These are phyloP conservation scores for Adansonia madagascariensis DNA, from an alignment of 441 rosid species.

Conservation along the genomic window DNA sequence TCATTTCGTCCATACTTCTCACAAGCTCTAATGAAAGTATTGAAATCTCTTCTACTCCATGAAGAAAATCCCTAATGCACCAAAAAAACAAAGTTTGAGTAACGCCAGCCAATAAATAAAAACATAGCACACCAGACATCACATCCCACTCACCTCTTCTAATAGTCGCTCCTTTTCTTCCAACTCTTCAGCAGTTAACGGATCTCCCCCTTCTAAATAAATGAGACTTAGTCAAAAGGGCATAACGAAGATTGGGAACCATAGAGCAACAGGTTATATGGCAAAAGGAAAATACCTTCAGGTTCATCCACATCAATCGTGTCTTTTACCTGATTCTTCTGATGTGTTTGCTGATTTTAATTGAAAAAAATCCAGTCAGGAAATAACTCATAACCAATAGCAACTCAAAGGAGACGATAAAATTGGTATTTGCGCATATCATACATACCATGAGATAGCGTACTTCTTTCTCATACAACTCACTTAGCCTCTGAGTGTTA, in stretches of 20 bases:
- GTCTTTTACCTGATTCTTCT: slow-evolving; percentile 93
- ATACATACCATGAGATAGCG: slow-evolving; percentile 89
- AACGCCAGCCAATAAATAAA: slow-evolving; percentile 18
- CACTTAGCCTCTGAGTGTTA: slow-evolving; percentile 91
- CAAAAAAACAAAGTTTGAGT: slow-evolving; percentile 26
- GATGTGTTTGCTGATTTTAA: slow-evolving; percentile 80
- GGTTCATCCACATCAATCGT: slow-evolving; percentile 94
- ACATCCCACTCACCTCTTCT: slow-evolving; percentile 70
- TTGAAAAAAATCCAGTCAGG: slow-evolving; percentile 3
- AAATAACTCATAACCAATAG: slow-evolving; percentile 12
- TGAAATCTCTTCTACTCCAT: slow-evolving; percentile 95
- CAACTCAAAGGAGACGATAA: slow-evolving; percentile 2
- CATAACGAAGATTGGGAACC: slow-evolving; percentile 15
- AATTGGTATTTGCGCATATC: slow-evolving; percentile 15
- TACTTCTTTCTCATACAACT: slow-evolving; percentile 97
- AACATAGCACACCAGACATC: slow-evolving; percentile 13
- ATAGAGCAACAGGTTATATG: slow-evolving; percentile 16
- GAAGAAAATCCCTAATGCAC: slow-evolving; percentile 82
- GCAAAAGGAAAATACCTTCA: slow-evolving; percentile 62
- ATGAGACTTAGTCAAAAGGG: slow-evolving; percentile 32
- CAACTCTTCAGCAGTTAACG: slow-evolving; percentile 93
- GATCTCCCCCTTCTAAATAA: slow-evolving; percentile 75
- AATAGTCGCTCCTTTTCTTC: slow-evolving; percentile 89
- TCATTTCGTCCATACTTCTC: slow-evolving; percentile 95
- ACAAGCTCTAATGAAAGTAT: slow-evolving; percentile 87